Base-by-base conservation (phyloP, 1,284 basidiomycete genomes). In the Tilletia caries region DNA sequence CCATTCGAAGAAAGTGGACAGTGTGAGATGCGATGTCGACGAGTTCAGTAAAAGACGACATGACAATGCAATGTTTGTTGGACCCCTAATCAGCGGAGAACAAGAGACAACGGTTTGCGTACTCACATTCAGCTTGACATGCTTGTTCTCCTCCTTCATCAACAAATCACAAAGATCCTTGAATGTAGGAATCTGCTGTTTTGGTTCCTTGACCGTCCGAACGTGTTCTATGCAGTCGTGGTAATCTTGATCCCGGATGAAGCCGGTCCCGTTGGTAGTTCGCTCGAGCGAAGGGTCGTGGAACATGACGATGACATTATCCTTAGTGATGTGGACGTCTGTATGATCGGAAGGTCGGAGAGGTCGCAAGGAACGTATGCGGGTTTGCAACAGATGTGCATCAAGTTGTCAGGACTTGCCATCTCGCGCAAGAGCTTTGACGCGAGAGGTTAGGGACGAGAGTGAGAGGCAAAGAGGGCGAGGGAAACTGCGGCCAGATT, bases 261-360 rank as follows among this genome's bases (percentile, higher is more conserved):
- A 79, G 32, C 87, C 88, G 15, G 83, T 83, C 27, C 87, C 87
- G 75, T 87, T 82, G 41, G 88, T 89, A 23, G 87, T 88, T 25
- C 88, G 83, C 66, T 85, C 85, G 12, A 88, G 65, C 64, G 80
- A 88, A 13, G 92, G 91, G 84, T 98, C 95, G 83, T 97, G 94
- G 85, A 95, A 96, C 92, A 98, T 94, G 72, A 98, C 85, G 64
- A 98, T 91, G 65, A 93, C 89, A 79, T 90, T 87, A 86, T 98
- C 95, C 75, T 88, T 85, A 66, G 95, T 95, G 82, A 97, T 91
- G 85, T 98, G 95, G 76, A 98, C 93, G 88, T 98, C 95, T 94
- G 88, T 60, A n/a, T n/a, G n/a, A n/a, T n/a, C n/a, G n/a, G n/a
- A n/a, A n/a, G n/a, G n/a, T n/a, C n/a, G n/a, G n/a, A n/a, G n/a